Evolutionary conservation across 2,329 filamentous ascomycete genomes (phyloP).

Genomic region (Exophiala aquamarina): DNA sequence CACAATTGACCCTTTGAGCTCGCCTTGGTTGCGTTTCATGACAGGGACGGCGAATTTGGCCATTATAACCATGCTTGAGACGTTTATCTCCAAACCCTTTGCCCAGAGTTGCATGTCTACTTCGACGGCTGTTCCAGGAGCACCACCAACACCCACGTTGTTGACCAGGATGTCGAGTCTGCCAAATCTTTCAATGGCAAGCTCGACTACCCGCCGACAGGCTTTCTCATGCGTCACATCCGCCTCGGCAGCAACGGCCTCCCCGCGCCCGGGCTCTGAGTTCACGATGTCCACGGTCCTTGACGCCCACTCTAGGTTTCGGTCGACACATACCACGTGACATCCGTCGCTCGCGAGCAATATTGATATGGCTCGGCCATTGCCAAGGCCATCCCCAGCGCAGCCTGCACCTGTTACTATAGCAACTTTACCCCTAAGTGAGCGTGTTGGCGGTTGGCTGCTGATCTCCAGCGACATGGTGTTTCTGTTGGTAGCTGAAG

Average conservation of each 20-base stretch:
- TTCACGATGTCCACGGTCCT: constrained; percentile 56
- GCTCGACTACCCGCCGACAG: constrained; percentile 46
- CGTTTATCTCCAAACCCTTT: constrained; percentile 60
- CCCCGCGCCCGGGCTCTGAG: constrained; percentile 37
- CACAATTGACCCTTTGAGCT: constrained; percentile 51
- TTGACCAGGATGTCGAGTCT: constrained; percentile 65
- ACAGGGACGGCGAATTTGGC: constrained; percentile 60
- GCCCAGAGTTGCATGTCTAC: constrained; percentile 62
- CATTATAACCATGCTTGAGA: constrained; percentile 66
- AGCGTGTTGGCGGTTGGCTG: constrained; percentile 16
- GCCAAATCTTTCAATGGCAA: constrained; percentile 51
- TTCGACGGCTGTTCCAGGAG: constrained; percentile 59
- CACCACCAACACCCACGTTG: constrained; percentile 63
- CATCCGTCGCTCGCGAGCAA: constrained; percentile 61
- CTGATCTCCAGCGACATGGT: no score
- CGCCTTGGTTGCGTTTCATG: constrained; percentile 54
- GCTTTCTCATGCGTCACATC: constrained; percentile 58
- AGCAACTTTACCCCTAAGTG: constrained; percentile 33
- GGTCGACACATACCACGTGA: constrained; percentile 60
- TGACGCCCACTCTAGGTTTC: constrained; percentile 49
- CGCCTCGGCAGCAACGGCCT: constrained; percentile 45
- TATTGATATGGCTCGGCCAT: constrained; percentile 59
- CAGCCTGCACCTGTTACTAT: constrained; percentile 63
- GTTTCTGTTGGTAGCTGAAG: no score
- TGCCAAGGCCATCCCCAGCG: constrained; percentile 58